Evolutionary conservation across 1,139 yeast genomes (phyloP), one percentile per base, ranked within the genome.

Genomic region (Lodderomyces elongisporus): DNA sequence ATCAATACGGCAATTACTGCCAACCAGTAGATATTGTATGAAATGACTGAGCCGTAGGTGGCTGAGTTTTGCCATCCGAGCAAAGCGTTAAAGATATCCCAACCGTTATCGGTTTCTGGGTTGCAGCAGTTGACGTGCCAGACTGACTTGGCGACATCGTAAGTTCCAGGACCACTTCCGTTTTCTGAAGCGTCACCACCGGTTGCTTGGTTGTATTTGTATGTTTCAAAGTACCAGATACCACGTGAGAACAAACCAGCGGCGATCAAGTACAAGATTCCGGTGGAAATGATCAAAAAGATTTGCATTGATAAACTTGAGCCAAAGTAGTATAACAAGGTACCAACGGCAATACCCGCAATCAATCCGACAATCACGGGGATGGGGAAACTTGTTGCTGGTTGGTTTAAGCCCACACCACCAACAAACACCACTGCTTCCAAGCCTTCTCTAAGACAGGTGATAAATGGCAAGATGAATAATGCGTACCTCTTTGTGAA

Each of bases 121-220:
- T 85, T 87, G 65, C 96, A 88, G 63, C 96, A 88, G 68, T 88
- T 87, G 42, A 88, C 89, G 58, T 88, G 96, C 87, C 95, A 88
- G 13, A 88, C 95, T 6, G 85, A 62, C 50, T 74, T 70, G 37
- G 67, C 51, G 46, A 87, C 76, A 57, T 88, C 81, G 58, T 88
- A 88, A 27, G 95, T 79, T 52, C 96, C 96, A 31, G 94, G 89
- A 46, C 96, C 96, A 33, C 85, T 75, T 46, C 96, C 96, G 47
- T 70, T 65, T 62, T 88, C 96, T 27, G 91, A 69, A 25, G 94
- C 93, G 62, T 87, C 96, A 62, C 87, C 88, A 56, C 96, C 96
- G 23, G 89, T 79, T 32, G 62, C 55, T 41, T 66, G 51, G 59
- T 74, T 74, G 62, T 71, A 88, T 30, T 54, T 59, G 54, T 85